These are phyloP conservation scores for Massarina eburnea DNA, from an alignment of 2,329 filamentous ascomycete species.

Conservation along the genomic window DNA sequence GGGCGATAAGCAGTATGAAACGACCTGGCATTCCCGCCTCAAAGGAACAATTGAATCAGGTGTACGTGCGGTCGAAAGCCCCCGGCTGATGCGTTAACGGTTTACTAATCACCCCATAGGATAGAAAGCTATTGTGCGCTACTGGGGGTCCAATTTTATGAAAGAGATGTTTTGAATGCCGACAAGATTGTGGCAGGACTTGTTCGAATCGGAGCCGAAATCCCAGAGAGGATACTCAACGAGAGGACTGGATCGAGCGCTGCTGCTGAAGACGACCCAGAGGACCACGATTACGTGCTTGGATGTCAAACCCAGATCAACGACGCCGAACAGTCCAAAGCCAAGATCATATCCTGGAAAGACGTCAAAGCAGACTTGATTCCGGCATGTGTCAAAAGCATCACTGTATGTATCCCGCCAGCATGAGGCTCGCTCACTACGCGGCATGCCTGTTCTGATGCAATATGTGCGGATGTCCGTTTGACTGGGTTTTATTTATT, in stretches of 20 bases:
- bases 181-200: background rate
- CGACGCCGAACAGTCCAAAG: too few species aligned
- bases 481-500: too few species aligned
- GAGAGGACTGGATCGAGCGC: background rate
- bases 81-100: too few species aligned
- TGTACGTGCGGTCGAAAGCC: too few species aligned
- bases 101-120: too few species aligned
- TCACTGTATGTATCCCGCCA: background rate
- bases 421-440: background rate
- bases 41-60: too few species aligned
- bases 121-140: too few species aligned
- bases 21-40: too few species aligned
- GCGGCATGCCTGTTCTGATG: background rate
- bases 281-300: background rate
- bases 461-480: too few species aligned
- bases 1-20: too few species aligned
- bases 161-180: background rate
- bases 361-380: slow-evolving; percentile 1
- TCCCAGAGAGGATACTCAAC: background rate
- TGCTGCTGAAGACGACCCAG: background rate
- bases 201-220: background rate
- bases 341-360: slow-evolving; percentile 2
- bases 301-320: background rate
- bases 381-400: slow-evolving; percentile 5
- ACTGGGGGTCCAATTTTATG: background rate